Base-by-base conservation (phyloP, 345 rosid genomes). In the Eucalyptus pauciflora region DNA sequence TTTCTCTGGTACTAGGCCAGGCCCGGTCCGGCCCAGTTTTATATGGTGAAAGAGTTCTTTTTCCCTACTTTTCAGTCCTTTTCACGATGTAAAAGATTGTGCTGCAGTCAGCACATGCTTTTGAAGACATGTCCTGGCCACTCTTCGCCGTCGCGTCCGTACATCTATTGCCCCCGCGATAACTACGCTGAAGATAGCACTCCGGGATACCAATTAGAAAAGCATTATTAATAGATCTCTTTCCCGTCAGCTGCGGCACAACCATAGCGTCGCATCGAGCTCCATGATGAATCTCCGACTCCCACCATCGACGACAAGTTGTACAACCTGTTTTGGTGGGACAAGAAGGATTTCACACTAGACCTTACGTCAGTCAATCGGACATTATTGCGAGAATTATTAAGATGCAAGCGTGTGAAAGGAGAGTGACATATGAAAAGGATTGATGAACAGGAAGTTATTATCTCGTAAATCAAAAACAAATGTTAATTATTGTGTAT, bases 271-370 rank as follows among this genome's bases (percentile, higher is more conserved):
- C 76, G 1, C 37, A 16, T n/a, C 76, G 3, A 64, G 76, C 76
- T n/a, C 76, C 37, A 14, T 1, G 10, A 14, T 64, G 37, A 56
- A 22, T 56, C 27, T 56, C 6, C 1, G 0, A 9, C 0, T 56
- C 27, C 62, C 62, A 56, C 27, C 0, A 4, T 56, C 62, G 0
- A 1, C 5, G 8, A 56, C 13, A 9, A 56, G 62, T 22, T 24
- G 29, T 7, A 22, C 5, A 56, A 2, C 62, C 4, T 0, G 2
- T 51, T 3, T 71, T 37, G 81, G 83, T 71, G 81, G 81, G 81
- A 10, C 45, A 37, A 18, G 27, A 37, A 9, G 81, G 81, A 6
- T 71, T 71, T 71, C 81, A 0, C 46, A 71, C 81, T 10, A 10
- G 25, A 5, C 13, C 3, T 4, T 17, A 41, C 14, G 1, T 18